phyloP scores from a whole-genome alignment of 345 rosid genomes.

The Aquilaria malaccensis region DNA sequence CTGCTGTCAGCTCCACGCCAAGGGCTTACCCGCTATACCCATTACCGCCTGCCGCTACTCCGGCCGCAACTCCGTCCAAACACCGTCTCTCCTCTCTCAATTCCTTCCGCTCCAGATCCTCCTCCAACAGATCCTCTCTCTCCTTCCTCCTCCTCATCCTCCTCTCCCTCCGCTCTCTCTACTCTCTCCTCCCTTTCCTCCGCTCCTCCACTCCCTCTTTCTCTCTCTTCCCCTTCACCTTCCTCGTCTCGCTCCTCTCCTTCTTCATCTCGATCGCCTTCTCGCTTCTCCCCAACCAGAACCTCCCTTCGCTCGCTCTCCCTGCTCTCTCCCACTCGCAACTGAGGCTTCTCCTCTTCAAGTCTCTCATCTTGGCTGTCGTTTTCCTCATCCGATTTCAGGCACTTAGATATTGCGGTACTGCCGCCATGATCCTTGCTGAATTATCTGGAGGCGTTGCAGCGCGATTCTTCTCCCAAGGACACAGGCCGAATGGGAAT shows the following conservation, averaged over 20 bases:
- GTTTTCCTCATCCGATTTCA: constrained; percentile 82
- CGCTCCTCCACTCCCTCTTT: constrained; percentile 47
- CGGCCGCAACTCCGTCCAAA: constrained; percentile 71
- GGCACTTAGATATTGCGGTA: constrained; percentile 85
- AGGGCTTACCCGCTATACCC: constrained; percentile 39
- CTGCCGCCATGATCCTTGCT: constrained; percentile 91
- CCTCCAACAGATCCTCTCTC: constrained; percentile 25
- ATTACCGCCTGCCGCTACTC: constrained; percentile 39
- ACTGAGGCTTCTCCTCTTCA: constrained; percentile 39
- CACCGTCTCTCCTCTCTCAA: constrained; percentile 30
- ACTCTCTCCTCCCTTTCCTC: constrained; percentile 54
- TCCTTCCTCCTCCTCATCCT: constrained; percentile 46
- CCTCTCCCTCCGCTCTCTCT: constrained; percentile 46
- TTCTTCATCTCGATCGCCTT: constrained; percentile 28
- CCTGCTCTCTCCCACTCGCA: constrained; percentile 45
- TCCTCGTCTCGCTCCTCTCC: constrained; percentile 33
- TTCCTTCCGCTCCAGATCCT: constrained; percentile 21
- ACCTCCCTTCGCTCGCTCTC: constrained; percentile 30
- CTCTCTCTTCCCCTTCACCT: constrained; percentile 44
- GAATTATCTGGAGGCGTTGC: constrained; percentile 73
- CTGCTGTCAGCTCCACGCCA: constrained; percentile 10
- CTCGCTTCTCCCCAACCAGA: constrained; percentile 26
- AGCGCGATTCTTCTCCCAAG: constrained; percentile 43
- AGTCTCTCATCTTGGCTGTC: constrained; percentile 46
- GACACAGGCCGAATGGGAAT: constrained; percentile 17